Conservation (phyloP, 2,329 filamentous ascomycete genomes). For the Nigrospora sphaerica region DNA sequence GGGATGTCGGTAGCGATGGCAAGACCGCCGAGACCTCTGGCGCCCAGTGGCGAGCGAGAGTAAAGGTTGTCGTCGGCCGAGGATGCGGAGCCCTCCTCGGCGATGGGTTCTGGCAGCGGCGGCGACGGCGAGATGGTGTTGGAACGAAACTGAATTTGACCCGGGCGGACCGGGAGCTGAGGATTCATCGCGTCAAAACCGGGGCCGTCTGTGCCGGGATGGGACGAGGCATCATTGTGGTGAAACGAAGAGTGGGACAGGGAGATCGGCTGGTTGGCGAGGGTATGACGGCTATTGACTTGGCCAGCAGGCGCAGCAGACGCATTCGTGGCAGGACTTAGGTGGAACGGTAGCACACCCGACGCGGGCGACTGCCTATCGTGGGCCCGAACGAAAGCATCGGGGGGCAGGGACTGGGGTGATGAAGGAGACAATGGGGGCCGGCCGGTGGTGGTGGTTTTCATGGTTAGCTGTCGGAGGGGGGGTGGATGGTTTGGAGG, state of each 20-base stretch:
- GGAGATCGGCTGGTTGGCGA: slow-evolving; percentile 13
- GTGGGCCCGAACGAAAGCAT: slow-evolving; percentile 14
- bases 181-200: slow-evolving; percentile 8
- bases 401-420: slow-evolving; percentile 15
- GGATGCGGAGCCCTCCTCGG: slow-evolving; percentile 7
- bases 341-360: slow-evolving; percentile 4
- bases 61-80: slow-evolving; percentile 9
- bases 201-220: slow-evolving; percentile 4
- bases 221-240: slow-evolving; percentile 6
- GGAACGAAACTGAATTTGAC: slow-evolving; percentile 26
- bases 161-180: slow-evolving; percentile 11
- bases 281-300: slow-evolving; percentile 17
- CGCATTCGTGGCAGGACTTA: slow-evolving; percentile 6
- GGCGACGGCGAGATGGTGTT: slow-evolving; percentile 32
- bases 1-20: slow-evolving; percentile 30
- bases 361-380: slow-evolving; percentile 8
- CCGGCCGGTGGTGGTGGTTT: neutral
- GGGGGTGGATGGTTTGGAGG: neutral
- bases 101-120: slow-evolving; percentile 14
- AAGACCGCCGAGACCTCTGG: slow-evolving; percentile 15
- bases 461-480: neutral
- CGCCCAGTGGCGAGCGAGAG: slow-evolving; percentile 9
- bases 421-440: slow-evolving; percentile 4
- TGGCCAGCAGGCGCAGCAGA: slow-evolving; percentile 13
- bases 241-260: slow-evolving; percentile 6